Evolutionary conservation across 495 filamentous ascomycete genomes (phyloP).

Genomic region (Hypoxylon intermedium): DNA sequence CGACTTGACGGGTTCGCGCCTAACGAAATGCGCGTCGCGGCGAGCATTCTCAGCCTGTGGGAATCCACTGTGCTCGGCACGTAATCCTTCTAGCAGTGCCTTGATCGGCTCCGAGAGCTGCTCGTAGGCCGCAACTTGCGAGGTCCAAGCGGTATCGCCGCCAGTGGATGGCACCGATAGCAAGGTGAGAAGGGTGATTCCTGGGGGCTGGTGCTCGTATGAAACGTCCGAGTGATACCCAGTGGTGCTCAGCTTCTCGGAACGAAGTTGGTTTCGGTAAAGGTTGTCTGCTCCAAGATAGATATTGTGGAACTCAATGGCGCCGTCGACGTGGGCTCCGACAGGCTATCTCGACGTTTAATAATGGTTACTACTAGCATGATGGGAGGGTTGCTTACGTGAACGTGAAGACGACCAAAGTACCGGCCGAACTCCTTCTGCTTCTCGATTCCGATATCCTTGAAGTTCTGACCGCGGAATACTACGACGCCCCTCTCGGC

Average conservation of each 20-base stretch:
- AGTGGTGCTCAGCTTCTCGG: slow-evolving; percentile 56
- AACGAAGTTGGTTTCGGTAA: slow-evolving; percentile 51
- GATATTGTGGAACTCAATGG: slow-evolving; percentile 56
- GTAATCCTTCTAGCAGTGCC: slow-evolving; percentile 72
- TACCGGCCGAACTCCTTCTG: slow-evolving; percentile 70
- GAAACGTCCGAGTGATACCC: slow-evolving; percentile 61
- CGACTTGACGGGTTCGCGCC: slow-evolving; percentile 69
- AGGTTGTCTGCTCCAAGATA: slow-evolving; percentile 58
- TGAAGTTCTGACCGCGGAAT: slow-evolving; percentile 71
- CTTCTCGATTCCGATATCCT: slow-evolving; percentile 65
- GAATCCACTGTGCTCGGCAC: slow-evolving; percentile 73
- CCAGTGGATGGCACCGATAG: slow-evolving; percentile 74
- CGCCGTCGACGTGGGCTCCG: slow-evolving; percentile 53
- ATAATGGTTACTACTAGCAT: background rate
- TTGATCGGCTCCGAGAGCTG: slow-evolving; percentile 72
- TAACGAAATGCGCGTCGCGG: slow-evolving; percentile 66
- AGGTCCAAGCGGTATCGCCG: slow-evolving; percentile 79
- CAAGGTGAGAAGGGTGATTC: slow-evolving; percentile 74
- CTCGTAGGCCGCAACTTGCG: slow-evolving; percentile 76
- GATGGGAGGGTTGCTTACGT: slow-evolving; percentile 42
- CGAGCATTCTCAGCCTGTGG: slow-evolving; percentile 72
- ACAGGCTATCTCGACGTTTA: slow-evolving; percentile 43
- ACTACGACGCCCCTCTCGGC: slow-evolving; percentile 76
- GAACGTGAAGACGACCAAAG: slow-evolving; percentile 72
- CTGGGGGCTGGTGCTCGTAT: slow-evolving; percentile 80